phyloP scores from a whole-genome alignment of 2,329 filamentous ascomycete species.

The Colletotrichum sidae region DNA sequence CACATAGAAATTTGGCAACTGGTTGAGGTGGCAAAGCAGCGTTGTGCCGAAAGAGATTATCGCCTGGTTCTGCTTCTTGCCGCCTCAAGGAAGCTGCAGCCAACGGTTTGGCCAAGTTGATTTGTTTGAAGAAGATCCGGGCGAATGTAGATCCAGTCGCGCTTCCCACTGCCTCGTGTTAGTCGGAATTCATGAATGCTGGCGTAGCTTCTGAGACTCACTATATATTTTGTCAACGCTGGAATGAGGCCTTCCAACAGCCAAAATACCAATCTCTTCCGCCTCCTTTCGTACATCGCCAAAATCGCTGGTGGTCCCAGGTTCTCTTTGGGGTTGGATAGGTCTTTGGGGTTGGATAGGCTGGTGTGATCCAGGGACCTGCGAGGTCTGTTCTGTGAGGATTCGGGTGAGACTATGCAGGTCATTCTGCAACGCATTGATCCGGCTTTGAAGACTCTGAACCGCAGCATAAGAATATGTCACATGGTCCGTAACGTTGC shows the following conservation, averaged over 20 bases:
- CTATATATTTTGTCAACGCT: slow-evolving; percentile 39
- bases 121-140: slow-evolving; percentile 43
- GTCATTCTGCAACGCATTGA: slow-evolving; percentile 25
- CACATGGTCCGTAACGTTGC: slow-evolving; percentile 39
- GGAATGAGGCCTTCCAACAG: slow-evolving; percentile 38
- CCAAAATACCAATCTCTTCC: slow-evolving; percentile 41
- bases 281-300: slow-evolving; percentile 39
- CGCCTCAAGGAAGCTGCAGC: not conserved
- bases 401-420: slow-evolving; percentile 7
- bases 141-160: slow-evolving; percentile 42
- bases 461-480: slow-evolving; percentile 37
- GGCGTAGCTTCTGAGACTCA: slow-evolving; percentile 8
- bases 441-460: slow-evolving; percentile 25
- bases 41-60: slow-evolving; percentile 10
- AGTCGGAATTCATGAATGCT: not conserved
- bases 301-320: not conserved
- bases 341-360: too few relatives aligned
- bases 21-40: slow-evolving; percentile 40
- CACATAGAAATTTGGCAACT: slow-evolving; percentile 36
- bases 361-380: not conserved
- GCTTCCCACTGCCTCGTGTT: slow-evolving; percentile 37
- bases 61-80: not conserved
- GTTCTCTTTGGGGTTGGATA: too few relatives aligned
- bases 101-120: slow-evolving; percentile 30
- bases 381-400: not conserved